Evolutionary conservation across 1,284 basidiomycete species (phyloP), one percentile per base, ranked within the genome.

Genomic region (Somion occarium): DNA sequence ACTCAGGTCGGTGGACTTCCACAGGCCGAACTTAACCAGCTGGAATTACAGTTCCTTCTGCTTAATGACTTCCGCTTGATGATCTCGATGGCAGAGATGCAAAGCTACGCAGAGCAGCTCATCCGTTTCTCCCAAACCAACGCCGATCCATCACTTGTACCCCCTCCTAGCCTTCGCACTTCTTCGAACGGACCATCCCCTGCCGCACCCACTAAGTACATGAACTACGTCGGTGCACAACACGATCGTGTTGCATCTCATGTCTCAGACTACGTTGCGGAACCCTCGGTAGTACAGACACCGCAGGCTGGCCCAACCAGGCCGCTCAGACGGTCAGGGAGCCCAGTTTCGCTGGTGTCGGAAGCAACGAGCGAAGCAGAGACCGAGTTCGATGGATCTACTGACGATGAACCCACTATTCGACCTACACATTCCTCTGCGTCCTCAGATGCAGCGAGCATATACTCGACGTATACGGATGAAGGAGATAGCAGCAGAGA

Each of bases 31-130:
- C 82, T 99, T 44, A 98, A 99, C 66, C 93, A 96, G 65, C 85
- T 99, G 49, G 96, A 99, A 66, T 82, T 99, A 5, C 96, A 98
- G 60, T 99, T 99, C 67, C 75, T 99, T 3, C 84, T 98, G 7
- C 79, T 99, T 7, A 99, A 98, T 70, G 93, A 98, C 72, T 99
- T 99, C 64, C 78, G 84, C 7, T 77, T 99, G 46, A 88, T 90
- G 62, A 92, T 99, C 57, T 85, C 89, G 2, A 75, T 83, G 18
- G 85, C 90, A 38, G 96, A 98, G 71, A 93, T 98, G 87, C 93
- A 98, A 68, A 81, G 84, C 50, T 99, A 98, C 66, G 93, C 93
- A 3, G 91, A 96, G 62, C 89, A 95, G 61, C 79, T 99, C 50
- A 74, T 86, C 34, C 64, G 79, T 37, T 88, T 87, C 59, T 82